Conservation (phyloP, 148 eudicot species). For the Selenicereus undatus region DNA sequence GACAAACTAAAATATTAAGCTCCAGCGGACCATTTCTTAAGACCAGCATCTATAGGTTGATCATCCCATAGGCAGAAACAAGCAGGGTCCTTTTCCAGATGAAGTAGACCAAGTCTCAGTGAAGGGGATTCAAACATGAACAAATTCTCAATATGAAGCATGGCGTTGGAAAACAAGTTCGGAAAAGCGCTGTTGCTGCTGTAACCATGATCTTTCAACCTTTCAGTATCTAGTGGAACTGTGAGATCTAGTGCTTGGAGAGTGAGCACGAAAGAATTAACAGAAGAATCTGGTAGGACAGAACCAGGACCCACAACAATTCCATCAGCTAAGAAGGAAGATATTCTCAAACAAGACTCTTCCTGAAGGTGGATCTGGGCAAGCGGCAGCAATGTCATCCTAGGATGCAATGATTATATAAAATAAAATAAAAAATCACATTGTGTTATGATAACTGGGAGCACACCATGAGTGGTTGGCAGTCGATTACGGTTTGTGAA, state of each 20-base stretch:
- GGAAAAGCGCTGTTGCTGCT: slow-evolving; percentile 25
- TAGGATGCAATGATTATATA: neutral
- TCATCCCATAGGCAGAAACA: slow-evolving; percentile 87
- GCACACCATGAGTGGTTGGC: slow-evolving; percentile 82
- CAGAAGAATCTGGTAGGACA: slow-evolving; percentile 62
- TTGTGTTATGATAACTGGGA: slow-evolving; percentile 16
- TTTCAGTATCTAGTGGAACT: slow-evolving; percentile 60
- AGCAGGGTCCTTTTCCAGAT: slow-evolving; percentile 90
- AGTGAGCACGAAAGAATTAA: slow-evolving; percentile 60
- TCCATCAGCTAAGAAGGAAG: slow-evolving; percentile 91
- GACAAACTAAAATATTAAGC: slow-evolving; percentile 70
- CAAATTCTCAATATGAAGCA: slow-evolving; percentile 72
- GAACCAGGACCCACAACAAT: slow-evolving; percentile 56
- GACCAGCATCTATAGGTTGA: slow-evolving; percentile 93
- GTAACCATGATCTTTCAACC: slow-evolving; percentile 20
- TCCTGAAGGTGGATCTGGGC: slow-evolving; percentile 91
- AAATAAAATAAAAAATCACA: neutral
- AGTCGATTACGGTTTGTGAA: slow-evolving; percentile 66
- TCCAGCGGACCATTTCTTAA: slow-evolving; percentile 72
- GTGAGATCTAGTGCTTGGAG: slow-evolving; percentile 68
- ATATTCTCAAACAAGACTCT: slow-evolving; percentile 89
- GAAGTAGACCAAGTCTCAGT: slow-evolving; percentile 47
- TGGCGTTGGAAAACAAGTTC: slow-evolving; percentile 67
- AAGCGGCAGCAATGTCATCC: neutral
- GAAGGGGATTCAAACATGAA: slow-evolving; percentile 67